Conservation (phyloP, 441 rosid genomes). For the Aquilaria agallochum region DNA sequence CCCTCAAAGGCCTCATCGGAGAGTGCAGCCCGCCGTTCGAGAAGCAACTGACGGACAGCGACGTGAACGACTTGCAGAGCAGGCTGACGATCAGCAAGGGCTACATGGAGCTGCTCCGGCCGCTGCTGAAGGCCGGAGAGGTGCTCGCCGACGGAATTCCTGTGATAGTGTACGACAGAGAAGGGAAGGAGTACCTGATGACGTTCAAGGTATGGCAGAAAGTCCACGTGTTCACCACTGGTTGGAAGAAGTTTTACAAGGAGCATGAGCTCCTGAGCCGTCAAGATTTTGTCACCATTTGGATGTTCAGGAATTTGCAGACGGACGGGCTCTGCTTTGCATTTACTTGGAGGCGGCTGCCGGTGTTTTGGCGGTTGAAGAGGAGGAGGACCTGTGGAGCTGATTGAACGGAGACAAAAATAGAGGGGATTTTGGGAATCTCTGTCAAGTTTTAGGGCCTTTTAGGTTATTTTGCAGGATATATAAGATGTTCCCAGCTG, state of each 20-base stretch:
- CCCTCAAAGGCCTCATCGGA: constrained; percentile 12
- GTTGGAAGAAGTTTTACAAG: constrained; percentile 16
- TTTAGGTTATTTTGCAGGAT: background rate
- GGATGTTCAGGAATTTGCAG: constrained; percentile 13
- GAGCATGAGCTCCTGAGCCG: constrained; percentile 2
- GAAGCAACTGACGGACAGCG: constrained; percentile 24
- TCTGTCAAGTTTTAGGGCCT: background rate
- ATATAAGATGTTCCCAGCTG: constrained; percentile 13
- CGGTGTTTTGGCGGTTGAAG: constrained; percentile 4
- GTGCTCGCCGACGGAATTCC: constrained; percentile 7
- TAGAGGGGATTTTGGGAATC: too few relatives aligned
- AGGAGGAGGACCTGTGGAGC: background rate
- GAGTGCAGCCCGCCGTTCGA: constrained; percentile 18
- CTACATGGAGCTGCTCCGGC: constrained; percentile 3
- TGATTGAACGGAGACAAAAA: too few relatives aligned
- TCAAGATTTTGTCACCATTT: constrained; percentile 18
- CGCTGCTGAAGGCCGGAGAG: constrained; percentile 17
- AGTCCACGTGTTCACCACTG: constrained; percentile 16
- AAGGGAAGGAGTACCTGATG: constrained; percentile 20
- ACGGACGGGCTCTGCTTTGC: constrained; percentile 9
- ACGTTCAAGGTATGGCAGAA: constrained; percentile 16
- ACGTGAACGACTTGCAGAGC: constrained; percentile 13
- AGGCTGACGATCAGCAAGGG: constrained; percentile 20
- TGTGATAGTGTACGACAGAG: constrained; percentile 14
- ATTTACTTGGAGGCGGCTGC: constrained; percentile 8